These are phyloP conservation scores for Lactarius psammicola DNA, from an alignment of 768 basidiomycete genomes.

Conservation along the genomic window DNA sequence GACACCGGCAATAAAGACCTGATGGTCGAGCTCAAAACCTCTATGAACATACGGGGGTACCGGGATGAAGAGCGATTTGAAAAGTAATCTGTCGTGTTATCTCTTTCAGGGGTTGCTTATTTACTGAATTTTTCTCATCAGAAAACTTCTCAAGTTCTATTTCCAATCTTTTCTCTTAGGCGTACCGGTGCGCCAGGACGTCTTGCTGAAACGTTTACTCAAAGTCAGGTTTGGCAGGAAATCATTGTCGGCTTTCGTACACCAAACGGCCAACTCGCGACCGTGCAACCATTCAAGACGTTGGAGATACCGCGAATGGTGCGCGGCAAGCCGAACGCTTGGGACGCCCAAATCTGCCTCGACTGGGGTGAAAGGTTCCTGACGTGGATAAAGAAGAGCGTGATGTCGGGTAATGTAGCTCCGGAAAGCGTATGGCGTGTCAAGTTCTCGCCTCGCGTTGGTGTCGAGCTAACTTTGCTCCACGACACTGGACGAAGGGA, in stretches of 20 bases:
- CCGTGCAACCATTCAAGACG: slow-evolving; percentile 72
- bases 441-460: slow-evolving; percentile 56
- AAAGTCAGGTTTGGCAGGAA: slow-evolving; percentile 49
- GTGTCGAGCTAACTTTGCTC: slow-evolving; percentile 52
- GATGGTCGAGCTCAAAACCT: slow-evolving; percentile 88
- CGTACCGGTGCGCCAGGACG: slow-evolving; percentile 56
- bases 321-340: slow-evolving; percentile 67
- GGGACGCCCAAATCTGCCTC: slow-evolving; percentile 75
- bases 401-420: not conserved
- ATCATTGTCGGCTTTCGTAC: slow-evolving; percentile 88
- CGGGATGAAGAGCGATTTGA: slow-evolving; percentile 76
- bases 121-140: slow-evolving; percentile 34
- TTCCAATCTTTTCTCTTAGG: slow-evolving; percentile 89
- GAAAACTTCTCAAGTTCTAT: slow-evolving; percentile 91
- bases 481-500: slow-evolving; percentile 51
- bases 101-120: not conserved
- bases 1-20: slow-evolving; percentile 61
- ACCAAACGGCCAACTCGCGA: slow-evolving; percentile 63
- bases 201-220: slow-evolving; percentile 14
- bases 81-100: slow-evolving; percentile 47
- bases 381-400: slow-evolving; percentile 43
- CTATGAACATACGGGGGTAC: slow-evolving; percentile 59
- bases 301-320: slow-evolving; percentile 75
- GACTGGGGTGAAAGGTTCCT: slow-evolving; percentile 71
- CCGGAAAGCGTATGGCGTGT: slow-evolving; percentile 63